phyloP scores from a whole-genome alignment of 305 asterid species.

The Rubia peregrina region DNA sequence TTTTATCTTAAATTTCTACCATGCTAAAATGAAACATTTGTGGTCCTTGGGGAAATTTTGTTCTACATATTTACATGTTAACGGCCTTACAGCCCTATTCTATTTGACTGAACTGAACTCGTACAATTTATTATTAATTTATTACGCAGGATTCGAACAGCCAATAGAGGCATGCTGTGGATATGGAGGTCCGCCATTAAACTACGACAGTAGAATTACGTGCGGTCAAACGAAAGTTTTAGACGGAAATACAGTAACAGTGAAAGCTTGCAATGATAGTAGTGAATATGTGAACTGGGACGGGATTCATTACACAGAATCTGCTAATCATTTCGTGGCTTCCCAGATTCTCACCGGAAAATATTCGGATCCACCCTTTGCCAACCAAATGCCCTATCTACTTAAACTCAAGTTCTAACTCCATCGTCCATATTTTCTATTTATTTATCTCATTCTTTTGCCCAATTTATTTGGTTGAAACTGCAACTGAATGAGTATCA shows the following conservation, averaged over 20 bases:
- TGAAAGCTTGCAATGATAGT: constrained; percentile 68
- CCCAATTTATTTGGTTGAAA: neutral
- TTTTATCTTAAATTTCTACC: neutral
- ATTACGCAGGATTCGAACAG: constrained; percentile 68
- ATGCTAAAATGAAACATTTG: neutral
- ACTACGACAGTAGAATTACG: constrained; percentile 64
- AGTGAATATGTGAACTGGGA: constrained; percentile 85
- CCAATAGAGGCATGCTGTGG: constrained; percentile 88
- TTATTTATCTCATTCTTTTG: neutral
- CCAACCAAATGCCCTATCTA: constrained; percentile 76
- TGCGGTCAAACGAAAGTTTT: constrained; percentile 78
- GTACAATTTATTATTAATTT: too few species aligned
- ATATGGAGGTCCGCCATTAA: constrained; percentile 84
- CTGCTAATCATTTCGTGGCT: constrained; percentile 75
- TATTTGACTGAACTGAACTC: neutral
- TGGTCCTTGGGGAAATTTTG: too few species aligned
- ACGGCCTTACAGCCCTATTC: neutral
- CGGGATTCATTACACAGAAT: constrained; percentile 89
- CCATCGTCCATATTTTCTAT: constrained; percentile 12
- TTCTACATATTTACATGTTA: neutral
- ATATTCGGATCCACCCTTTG: constrained; percentile 74
- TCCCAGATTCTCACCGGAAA: constrained; percentile 80
- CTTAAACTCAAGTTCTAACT: constrained; percentile 58
- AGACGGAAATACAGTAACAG: constrained; percentile 64
- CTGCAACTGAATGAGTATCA: neutral